These are phyloP conservation scores for Microsporum ferrugineum DNA, from an alignment of 2,329 filamentous ascomycete genomes.

Conservation along the genomic window DNA sequence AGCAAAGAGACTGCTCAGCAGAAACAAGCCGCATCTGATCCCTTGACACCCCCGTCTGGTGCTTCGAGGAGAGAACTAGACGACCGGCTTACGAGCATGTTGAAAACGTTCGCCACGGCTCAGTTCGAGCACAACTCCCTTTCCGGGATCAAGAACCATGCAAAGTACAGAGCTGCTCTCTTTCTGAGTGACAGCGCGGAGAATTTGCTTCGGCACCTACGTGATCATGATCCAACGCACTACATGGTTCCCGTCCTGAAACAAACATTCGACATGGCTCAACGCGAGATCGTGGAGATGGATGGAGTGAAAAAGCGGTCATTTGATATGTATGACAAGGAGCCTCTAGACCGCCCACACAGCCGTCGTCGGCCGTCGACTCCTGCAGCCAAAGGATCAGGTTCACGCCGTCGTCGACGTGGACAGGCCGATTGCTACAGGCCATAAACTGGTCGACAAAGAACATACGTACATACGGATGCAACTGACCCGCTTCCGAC, in stretches of 20 bases:
- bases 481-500: background rate
- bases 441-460: conserved; percentile 5
- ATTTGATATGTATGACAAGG: conserved; percentile 6
- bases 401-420: background rate
- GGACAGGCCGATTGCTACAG: conserved; percentile 21
- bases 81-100: background rate
- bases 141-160: conserved; percentile 17
- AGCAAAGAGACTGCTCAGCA: background rate
- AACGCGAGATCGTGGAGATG: conserved; percentile 16
- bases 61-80: background rate
- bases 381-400: background rate
- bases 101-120: conserved; percentile 25
- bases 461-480: background rate
- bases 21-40: background rate
- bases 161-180: conserved; percentile 22
- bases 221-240: conserved; percentile 19
- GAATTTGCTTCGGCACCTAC: conserved; percentile 29
- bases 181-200: conserved; percentile 37
- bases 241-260: conserved; percentile 25
- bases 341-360: background rate
- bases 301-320: conserved; percentile 14
- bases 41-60: background rate
- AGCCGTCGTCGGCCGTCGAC: background rate
- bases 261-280: conserved; percentile 24
- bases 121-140: conserved; percentile 28